phyloP scores from a whole-genome alignment of 2,329 filamentous ascomycete genomes.

The Penicillium polonicum region DNA sequence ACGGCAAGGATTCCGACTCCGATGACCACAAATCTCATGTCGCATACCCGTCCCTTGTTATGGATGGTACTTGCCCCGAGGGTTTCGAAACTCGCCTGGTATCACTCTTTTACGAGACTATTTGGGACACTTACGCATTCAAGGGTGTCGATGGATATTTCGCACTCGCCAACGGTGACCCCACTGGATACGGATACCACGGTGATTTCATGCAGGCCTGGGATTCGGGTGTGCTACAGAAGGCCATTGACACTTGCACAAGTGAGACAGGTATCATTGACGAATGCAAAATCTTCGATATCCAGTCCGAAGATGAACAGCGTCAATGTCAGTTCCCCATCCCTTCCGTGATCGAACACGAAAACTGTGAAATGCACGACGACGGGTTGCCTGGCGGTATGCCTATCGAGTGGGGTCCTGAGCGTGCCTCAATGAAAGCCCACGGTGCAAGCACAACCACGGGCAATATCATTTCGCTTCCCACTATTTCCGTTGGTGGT shows the following conservation, averaged over 20 bases:
- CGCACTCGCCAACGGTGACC: conserved; percentile 74
- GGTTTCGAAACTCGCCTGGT: conserved; percentile 67
- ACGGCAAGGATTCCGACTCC: conserved; percentile 62
- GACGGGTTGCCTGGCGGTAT: conserved; percentile 66
- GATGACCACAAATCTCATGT: conserved; percentile 63
- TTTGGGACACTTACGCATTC: conserved; percentile 72
- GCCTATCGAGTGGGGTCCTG: conserved; percentile 48
- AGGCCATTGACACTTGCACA: conserved; percentile 73
- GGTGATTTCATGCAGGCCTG: conserved; percentile 80
- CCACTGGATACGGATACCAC: conserved; percentile 71
- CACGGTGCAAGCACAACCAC: neutral
- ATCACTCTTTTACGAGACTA: conserved; percentile 80
- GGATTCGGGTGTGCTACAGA: conserved; percentile 66
- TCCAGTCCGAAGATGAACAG: conserved; percentile 60
- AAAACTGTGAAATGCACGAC: conserved; percentile 60
- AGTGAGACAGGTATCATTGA: conserved; percentile 65
- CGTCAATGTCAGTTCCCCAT: conserved; percentile 62
- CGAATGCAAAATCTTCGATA: conserved; percentile 73
- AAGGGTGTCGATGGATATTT: conserved; percentile 65
- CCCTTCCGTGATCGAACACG: conserved; percentile 55
- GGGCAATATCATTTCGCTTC: neutral
- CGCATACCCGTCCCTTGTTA: conserved; percentile 74
- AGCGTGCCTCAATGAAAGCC: conserved; percentile 31
- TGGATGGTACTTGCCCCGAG: conserved; percentile 71
- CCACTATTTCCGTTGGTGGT: conserved; percentile 11